Conservation (phyloP, 129 eudicot species). For the Logfia minima region DNA sequence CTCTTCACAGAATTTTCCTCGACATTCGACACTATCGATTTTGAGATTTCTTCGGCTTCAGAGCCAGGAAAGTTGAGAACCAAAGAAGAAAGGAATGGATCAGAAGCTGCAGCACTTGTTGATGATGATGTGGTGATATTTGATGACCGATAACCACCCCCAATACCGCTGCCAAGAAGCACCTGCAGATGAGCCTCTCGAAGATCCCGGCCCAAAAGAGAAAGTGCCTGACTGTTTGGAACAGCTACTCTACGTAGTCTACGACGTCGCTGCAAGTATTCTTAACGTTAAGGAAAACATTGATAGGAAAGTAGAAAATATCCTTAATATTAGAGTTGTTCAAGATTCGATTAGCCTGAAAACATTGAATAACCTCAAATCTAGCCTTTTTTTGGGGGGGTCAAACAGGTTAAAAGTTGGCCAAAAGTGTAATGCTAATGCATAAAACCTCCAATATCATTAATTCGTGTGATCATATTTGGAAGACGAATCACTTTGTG, state of each 20-base stretch:
- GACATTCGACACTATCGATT: constrained; percentile 52
- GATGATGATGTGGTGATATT: constrained; percentile 36
- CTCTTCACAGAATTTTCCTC: constrained; percentile 52
- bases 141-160: constrained; percentile 55
- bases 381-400: not conserved
- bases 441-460: not conserved
- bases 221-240: constrained; percentile 78
- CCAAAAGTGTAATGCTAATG: not conserved
- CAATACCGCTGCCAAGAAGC: constrained; percentile 67
- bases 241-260: constrained; percentile 71
- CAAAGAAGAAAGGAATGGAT: constrained; percentile 75
- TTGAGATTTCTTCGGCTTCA: constrained; percentile 74
- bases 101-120: constrained; percentile 44
- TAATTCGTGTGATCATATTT: not conserved
- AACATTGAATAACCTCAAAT: not conserved
- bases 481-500: not conserved
- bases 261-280: constrained; percentile 74
- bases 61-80: constrained; percentile 67
- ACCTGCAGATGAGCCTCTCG: constrained; percentile 92
- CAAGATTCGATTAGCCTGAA: not conserved
- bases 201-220: constrained; percentile 80
- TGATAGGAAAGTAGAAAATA: not conserved
- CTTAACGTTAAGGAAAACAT: constrained; percentile 44
- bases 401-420: not conserved
- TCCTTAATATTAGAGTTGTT: not conserved